Evolutionary conservation across 106 monocot genomes (phyloP), one percentile per base, ranked within the genome.

Genomic region (Chionographis japonica): DNA sequence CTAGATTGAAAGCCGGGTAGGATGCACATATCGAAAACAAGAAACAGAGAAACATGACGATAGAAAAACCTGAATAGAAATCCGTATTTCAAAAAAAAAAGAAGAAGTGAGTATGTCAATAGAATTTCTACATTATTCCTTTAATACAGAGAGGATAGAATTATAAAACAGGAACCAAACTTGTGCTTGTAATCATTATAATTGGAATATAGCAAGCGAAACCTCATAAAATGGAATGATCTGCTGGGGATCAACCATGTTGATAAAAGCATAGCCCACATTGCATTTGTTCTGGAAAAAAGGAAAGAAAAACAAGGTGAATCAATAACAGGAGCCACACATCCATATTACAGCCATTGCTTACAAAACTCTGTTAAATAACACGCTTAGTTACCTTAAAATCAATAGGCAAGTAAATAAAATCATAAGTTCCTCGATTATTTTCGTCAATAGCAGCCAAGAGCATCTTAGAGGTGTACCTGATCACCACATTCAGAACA

Each of bases 261-360:
- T 95, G 80, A 95, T 91, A 70, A 95, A 95, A 39, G 95, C 95
- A 80, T 95, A 95, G 38, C 95, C 95, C 68, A 95, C 95, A 53
- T 95, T 95, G 73, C 95, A 95, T 62, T 95, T 95, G 75, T 95
- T 95, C 95, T 95, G 86, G 12, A 65, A 5, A 71, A 61, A 27
- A 49, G 17, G 66, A 15, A 72, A 65, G 8, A 51, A 55, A 58
- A 50, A 54, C 35, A 18, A 73, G 27, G 27, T 46, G 17, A 62
- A 37, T 14, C 27, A 12, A 63, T 40, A 19, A 9, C 9, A 54
- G 12, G 8, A 65, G 56, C 56, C 15, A 4, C 17, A 40, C 2
- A 56, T 12, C 18, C 20, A 19, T 42, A 54, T 12, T 54, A 54
- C 35, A 36, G 14, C 43, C 58, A 41, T 58, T 2, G 6, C 57